A percentile compares a stretch with the other conserved stretches of the same genome.
Evolutionary conservation across 2,329 filamentous ascomycete species (phyloP).

Genomic region (Fusarium setosum): DNA sequence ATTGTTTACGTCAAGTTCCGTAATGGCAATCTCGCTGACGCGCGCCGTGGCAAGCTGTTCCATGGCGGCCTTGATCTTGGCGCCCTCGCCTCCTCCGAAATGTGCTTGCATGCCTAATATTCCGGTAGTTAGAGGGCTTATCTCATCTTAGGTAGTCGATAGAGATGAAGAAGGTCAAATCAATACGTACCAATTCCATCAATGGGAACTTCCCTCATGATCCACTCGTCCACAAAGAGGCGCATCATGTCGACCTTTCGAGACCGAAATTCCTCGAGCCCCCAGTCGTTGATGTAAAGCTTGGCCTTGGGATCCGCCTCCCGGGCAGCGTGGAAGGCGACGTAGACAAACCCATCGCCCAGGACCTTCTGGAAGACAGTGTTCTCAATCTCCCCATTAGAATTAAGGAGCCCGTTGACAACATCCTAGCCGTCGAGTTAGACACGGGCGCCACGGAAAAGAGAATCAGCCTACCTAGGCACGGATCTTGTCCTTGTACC

Average conservation of each 20-base stretch:
- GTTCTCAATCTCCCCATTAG: conserved; percentile 68
- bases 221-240: conserved; percentile 71
- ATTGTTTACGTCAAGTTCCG: conserved; percentile 74
- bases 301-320: conserved; percentile 74
- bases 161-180: no score
- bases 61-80: conserved; percentile 59
- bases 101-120: conserved; percentile 48
- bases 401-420: conserved; percentile 73
- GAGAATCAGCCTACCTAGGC: conserved; percentile 55
- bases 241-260: conserved; percentile 72
- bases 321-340: conserved; percentile 76
- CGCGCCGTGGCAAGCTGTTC: conserved; percentile 61
- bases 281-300: conserved; percentile 82
- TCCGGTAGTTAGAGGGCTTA: no score
- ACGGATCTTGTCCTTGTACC: conserved; percentile 73
- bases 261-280: conserved; percentile 70
- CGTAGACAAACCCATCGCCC: conserved; percentile 75
- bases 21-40: conserved; percentile 71
- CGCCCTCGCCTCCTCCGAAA: conserved; percentile 61
- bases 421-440: conserved; percentile 57
- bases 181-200: conserved; percentile 47
- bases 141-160: no score
- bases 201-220: conserved; percentile 63
- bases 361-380: conserved; percentile 76
- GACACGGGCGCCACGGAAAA: not conserved